A percentile compares a stretch with the other conserved stretches of the same genome.
phyloP scores from a whole-genome alignment of 2,329 filamentous ascomycete species.

The Neurospora sp. region DNA sequence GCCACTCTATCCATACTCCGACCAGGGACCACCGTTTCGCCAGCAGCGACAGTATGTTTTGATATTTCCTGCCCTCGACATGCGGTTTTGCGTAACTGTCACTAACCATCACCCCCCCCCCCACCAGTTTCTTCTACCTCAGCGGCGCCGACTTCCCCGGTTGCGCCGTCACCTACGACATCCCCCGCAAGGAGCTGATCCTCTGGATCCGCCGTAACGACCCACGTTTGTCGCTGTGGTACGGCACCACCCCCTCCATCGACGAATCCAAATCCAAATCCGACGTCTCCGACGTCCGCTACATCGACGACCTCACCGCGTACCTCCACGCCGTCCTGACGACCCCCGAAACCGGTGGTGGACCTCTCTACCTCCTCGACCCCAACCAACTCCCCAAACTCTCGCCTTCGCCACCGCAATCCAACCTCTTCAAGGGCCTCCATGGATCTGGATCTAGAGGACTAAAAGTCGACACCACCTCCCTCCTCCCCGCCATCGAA shows the following conservation, averaged over 20 bases:
- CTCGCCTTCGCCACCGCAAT: not conserved
- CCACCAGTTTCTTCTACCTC: conserved; percentile 47
- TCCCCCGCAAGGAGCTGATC: conserved; percentile 49
- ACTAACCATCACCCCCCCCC: not conserved
- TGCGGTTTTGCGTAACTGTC: not conserved
- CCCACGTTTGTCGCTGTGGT: conserved; percentile 51
- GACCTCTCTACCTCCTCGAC: conserved; percentile 35
- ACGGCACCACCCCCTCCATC: conserved; percentile 48
- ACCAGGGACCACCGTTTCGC: conserved; percentile 44
- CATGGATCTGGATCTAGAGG: not conserved
- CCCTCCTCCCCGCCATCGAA: conserved; percentile 64
- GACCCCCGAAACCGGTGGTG: conserved; percentile 21
- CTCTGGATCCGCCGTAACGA: conserved; percentile 67
- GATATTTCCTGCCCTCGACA: not conserved
- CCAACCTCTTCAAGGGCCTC: not conserved
- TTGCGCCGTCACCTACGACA: conserved; percentile 47
- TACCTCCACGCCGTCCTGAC: conserved; percentile 40
- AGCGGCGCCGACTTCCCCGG: conserved; percentile 44
- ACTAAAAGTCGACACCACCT: conserved; percentile 33
- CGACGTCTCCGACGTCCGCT: conserved; percentile 63
- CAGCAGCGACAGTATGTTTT: conserved; percentile 46
- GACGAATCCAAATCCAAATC: conserved; percentile 52
- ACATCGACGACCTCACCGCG: conserved; percentile 35
- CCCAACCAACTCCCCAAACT: conserved; percentile 19
- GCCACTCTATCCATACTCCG: conserved; percentile 46